A percentile compares a stretch with the other conserved stretches of the same genome.
Evolutionary conservation across 2,329 filamentous ascomycete genomes (phyloP).

Genomic region (Claviceps sorghi): DNA sequence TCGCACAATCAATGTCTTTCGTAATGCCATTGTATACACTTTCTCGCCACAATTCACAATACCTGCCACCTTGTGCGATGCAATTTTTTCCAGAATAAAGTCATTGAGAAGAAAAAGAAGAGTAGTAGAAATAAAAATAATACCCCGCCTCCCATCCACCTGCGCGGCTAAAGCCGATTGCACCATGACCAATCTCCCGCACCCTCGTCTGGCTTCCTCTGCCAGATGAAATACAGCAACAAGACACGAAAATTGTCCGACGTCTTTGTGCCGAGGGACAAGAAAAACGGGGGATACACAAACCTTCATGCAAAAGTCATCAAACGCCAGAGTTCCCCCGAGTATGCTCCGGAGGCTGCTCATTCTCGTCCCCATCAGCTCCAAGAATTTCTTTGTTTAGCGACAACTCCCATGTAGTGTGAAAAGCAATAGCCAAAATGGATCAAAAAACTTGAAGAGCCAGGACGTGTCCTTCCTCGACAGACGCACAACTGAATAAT

Average conservation of each 20-base stretch:
- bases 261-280: constrained; percentile 16
- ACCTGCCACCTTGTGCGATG: neutral
- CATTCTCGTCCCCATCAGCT: neutral
- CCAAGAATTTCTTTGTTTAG: neutral
- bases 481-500: neutral
- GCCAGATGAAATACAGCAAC: neutral
- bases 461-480: neutral
- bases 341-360: neutral
- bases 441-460: neutral
- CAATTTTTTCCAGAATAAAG: neutral
- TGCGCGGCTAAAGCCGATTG: neutral
- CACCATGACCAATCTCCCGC: neutral
- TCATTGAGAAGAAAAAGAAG: neutral
- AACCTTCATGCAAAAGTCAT: constrained; percentile 20
- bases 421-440: neutral
- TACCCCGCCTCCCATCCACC: too few relatives aligned
- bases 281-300: constrained; percentile 7
- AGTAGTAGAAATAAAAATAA: neutral
- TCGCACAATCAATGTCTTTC: too few relatives aligned
- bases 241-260: constrained; percentile 2
- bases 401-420: neutral
- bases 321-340: constrained; percentile 2
- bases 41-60: neutral
- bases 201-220: neutral
- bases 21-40: neutral